Base-by-base conservation (phyloP, 2,329 filamentous ascomycete genomes). In the Pyricularia pennisetigena region DNA sequence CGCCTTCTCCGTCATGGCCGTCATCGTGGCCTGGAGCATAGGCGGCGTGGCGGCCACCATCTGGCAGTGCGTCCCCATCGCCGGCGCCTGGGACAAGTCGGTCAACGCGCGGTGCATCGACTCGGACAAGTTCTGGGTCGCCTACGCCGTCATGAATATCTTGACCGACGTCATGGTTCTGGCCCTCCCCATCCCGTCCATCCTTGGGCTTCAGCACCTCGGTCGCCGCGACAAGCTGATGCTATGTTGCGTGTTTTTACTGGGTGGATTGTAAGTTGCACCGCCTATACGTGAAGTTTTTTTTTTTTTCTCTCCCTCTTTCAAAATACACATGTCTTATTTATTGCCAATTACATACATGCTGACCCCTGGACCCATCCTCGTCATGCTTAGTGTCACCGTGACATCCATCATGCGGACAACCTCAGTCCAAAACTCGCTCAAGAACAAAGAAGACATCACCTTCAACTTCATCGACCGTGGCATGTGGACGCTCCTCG, bases 41-140 rank as follows among this genome's bases (percentile, higher is more conserved):
- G 79, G 78, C n/a, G 80, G 81, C 4, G 78, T 79, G 0, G 72
- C 77, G 2, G 78, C 79, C 3, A 83, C 82, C 6, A 79, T 85
- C 65, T 81, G 80, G 72, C 82, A 86, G 70, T 86, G 85, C 72
- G 77, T 68, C 1, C 85, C 84, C 2, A 76, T 86, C 61, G 68
- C 72, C 1, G 78, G 79, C 9, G 79, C 81, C 4, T 86, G 81
- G 80, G 76, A 83, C 68, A 80, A 79, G 69, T 74, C 74, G 1
- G 72, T 79, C 16, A 72, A 76, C 0, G 80, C 82, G 0, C 75
- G 70, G 4, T 85, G 83, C 71, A 80, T 85, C 71, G 77, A 78
- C 69, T 73, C 82, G 57, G 80, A 79, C 1, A 75, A 74, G 6
- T 81, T 82, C 69, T 86, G 83, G 82, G 81, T 82, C 68, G 78